phyloP scores from a whole-genome alignment of 257 asterid genomes.

The Fraxinus anomala region DNA sequence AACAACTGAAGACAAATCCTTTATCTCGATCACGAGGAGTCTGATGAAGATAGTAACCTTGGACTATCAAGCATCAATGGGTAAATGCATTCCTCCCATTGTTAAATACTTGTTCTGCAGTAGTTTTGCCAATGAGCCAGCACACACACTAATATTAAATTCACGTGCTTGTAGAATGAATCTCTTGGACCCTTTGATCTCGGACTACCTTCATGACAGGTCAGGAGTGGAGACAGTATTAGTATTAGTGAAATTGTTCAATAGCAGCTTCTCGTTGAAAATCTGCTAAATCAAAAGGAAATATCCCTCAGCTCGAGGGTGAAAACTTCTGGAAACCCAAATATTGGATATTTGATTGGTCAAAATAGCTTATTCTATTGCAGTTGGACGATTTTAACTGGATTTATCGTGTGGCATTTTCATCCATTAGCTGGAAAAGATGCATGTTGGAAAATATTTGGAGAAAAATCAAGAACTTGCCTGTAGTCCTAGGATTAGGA shows the following conservation, averaged over 20 bases:
- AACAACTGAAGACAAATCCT: constrained; percentile 31
- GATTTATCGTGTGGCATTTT: constrained; percentile 4
- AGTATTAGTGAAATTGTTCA: constrained; percentile 27
- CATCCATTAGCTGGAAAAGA: not conserved
- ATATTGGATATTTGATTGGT: not conserved
- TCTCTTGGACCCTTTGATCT: constrained; percentile 35
- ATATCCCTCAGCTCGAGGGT: constrained; percentile 10
- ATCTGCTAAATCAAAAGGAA: constrained; percentile 2
- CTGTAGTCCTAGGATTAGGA: not conserved
- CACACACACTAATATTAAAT: constrained; percentile 1
- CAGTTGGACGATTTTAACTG: not conserved
- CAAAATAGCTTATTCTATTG: not conserved
- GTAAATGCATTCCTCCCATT: constrained; percentile 29
- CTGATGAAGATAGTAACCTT: constrained; percentile 40
- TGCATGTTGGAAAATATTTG: not conserved
- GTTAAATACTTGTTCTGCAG: constrained; percentile 7
- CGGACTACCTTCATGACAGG: constrained; percentile 23
- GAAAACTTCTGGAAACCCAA: not conserved
- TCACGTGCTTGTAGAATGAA: constrained; percentile 41
- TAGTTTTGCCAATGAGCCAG: not conserved
- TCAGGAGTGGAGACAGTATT: constrained; percentile 31
- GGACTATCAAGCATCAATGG: constrained; percentile 39
- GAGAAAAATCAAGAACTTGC: not conserved
- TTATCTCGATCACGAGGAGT: constrained; percentile 31
- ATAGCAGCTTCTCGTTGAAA: constrained; percentile 13